Evolutionary conservation across 169 alveolate species (phyloP), one percentile per base, ranked within the genome.

Genomic region (Plasmodium gonderi): DNA sequence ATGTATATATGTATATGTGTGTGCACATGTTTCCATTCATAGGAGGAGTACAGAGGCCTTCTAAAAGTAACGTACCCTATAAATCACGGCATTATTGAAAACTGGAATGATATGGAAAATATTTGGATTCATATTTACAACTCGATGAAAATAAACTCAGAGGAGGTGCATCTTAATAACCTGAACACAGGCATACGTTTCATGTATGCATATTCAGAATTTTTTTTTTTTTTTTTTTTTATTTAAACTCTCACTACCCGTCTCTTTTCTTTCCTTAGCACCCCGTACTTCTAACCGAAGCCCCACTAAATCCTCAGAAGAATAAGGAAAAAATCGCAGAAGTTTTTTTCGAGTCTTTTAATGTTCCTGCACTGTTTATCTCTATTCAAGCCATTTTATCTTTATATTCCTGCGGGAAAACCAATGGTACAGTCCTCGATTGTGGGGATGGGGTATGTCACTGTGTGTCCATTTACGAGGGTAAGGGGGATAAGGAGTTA

Each of bases 401-500:
- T 20, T 89, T 96, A 42, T 96, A 96, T 91, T 91, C 96, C 38
- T 95, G 97, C 17, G 97, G 97, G 40, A 93, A 95, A 72, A 96
- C 97, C 3, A 95, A 96, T 60, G 98, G 98, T 40, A 95, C 96
- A 38, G 97, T 95, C 40, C 94, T 95, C 29, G 97, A 96, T 79
- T 92, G 95, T 68, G 97, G 97, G 23, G 96, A 96, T 74, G 96
- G 96, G 8, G 97, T 96, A 9, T 85, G 97, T 17, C 96, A 96
- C 79, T 95, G 96, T 67, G 97, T 96, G 7, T 96, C 97, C 40
- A 96, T 96, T n/a, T 96, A 95, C 81, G 97, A 96, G 65, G 97
- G 92, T 82, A 40, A 82, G 68, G 8, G 65, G 38, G 60, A 47
- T 5, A 17, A 11, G 9, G 9, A 44, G 17, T 17, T 9, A 45